Conservation (phyloP, 1,139 yeast genomes). For the Debaryomycetaceae sp. region DNA sequence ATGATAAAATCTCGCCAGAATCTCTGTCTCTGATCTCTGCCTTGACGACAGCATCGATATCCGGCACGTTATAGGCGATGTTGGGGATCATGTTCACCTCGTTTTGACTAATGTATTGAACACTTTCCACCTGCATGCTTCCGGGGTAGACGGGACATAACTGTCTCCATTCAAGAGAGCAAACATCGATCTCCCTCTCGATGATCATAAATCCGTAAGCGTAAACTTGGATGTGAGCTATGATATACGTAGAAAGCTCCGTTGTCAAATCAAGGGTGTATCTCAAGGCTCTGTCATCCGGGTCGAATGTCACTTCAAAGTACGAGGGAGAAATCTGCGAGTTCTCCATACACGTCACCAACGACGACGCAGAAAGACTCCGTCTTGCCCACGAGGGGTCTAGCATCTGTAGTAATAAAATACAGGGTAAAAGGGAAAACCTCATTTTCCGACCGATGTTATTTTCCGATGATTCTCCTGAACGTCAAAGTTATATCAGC, state of each 20-base stretch:
- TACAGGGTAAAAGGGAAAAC: background rate
- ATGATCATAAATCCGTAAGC: slow-evolving; percentile 74
- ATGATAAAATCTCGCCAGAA: slow-evolving; percentile 50
- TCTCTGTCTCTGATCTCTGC: slow-evolving; percentile 37
- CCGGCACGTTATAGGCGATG: slow-evolving; percentile 72
- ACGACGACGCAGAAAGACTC: slow-evolving; percentile 55
- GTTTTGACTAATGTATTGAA: slow-evolving; percentile 48
- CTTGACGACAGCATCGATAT: slow-evolving; percentile 70
- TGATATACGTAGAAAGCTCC: slow-evolving; percentile 53
- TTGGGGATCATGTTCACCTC: slow-evolving; percentile 59
- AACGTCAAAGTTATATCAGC: no score
- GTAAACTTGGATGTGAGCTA: slow-evolving; percentile 60
- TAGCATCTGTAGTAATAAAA: background rate
- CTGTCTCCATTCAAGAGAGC: slow-evolving; percentile 68
- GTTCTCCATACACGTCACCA: slow-evolving; percentile 70
- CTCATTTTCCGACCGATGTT: background rate
- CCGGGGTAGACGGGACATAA: slow-evolving; percentile 79
- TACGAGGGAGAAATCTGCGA: slow-evolving; percentile 62
- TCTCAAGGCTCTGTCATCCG: slow-evolving; percentile 57
- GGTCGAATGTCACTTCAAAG: slow-evolving; percentile 65
- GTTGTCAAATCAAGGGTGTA: slow-evolving; percentile 63
- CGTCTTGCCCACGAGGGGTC: slow-evolving; percentile 24
- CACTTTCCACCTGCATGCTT: slow-evolving; percentile 60
- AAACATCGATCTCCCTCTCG: slow-evolving; percentile 49
- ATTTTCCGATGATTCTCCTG: no score